A percentile compares a stretch with the other conserved stretches of the same genome.
phyloP scores from a whole-genome alignment of 2,329 filamentous ascomycete genomes.

The Aspergillus clavatus region DNA sequence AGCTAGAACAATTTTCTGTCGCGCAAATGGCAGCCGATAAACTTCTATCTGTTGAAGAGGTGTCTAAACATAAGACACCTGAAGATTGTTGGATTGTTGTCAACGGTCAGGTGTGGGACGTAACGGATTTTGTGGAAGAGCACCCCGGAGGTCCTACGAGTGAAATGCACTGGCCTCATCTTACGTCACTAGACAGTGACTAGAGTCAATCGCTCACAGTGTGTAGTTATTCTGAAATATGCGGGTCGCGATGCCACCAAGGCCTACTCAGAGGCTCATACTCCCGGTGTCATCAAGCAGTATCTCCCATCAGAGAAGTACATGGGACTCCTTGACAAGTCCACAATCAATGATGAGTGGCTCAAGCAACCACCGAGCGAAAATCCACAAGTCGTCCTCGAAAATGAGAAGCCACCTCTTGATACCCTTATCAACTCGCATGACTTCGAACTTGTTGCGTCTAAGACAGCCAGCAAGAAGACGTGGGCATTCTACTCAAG shows the following conservation, averaged over 20 bases:
- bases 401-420: constrained; percentile 47
- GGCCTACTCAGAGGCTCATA: constrained; percentile 44
- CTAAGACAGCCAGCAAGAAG: constrained; percentile 53
- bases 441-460: constrained; percentile 58
- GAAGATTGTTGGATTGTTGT: constrained; percentile 64
- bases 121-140: constrained; percentile 61
- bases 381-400: constrained; percentile 22
- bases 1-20: constrained; percentile 2
- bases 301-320: constrained; percentile 43
- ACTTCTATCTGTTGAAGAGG: constrained; percentile 40
- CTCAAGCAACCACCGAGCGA: constrained; percentile 36
- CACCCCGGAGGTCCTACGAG: constrained; percentile 58
- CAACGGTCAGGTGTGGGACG: constrained; percentile 62
- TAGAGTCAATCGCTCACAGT: constrained; percentile 1
- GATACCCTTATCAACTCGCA: constrained; percentile 54
- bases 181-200: not conserved
- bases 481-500: constrained; percentile 68
- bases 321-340: constrained; percentile 47
- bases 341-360: constrained; percentile 49
- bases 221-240: constrained; percentile 42
- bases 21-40: constrained; percentile 26
- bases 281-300: constrained; percentile 44
- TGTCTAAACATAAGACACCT: constrained; percentile 47
- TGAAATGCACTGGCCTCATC: constrained; percentile 28
- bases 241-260: constrained; percentile 44